Evolutionary conservation across 2,329 filamentous ascomycete genomes (phyloP).

Genomic region (Alternaria panax): DNA sequence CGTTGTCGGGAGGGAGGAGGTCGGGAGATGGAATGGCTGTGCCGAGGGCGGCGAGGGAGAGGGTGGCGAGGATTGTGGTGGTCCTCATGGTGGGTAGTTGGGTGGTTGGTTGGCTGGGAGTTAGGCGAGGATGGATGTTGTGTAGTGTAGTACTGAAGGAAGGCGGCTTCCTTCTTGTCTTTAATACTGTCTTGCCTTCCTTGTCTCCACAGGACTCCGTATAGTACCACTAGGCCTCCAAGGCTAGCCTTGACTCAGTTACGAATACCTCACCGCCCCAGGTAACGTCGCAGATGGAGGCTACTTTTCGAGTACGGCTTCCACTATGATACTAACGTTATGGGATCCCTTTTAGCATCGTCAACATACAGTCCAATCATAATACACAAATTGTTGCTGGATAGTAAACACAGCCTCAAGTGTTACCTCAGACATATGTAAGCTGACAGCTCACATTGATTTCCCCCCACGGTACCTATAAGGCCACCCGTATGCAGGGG

Average conservation of each 20-base stretch:
- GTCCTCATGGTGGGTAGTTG: neutral
- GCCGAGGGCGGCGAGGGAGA: slow-evolving; percentile 4
- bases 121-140: neutral
- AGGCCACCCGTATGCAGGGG: neutral
- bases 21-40: neutral
- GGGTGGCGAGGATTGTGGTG: neutral
- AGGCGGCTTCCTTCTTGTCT: neutral
- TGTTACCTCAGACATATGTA: neutral
- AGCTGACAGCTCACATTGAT: neutral
- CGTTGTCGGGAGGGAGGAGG: neutral
- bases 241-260: neutral
- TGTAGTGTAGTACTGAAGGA: neutral
- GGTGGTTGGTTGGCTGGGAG: too few relatives aligned
- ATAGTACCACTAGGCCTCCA: neutral
- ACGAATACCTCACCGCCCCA: neutral
- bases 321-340: neutral
- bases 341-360: neutral
- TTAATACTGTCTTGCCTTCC: neutral
- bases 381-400: neutral
- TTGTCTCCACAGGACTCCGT: neutral
- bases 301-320: neutral
- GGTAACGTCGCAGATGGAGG: neutral
- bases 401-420: neutral
- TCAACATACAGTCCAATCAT: neutral
- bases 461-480: neutral